Evolutionary conservation across 78 protist genomes (phyloP), one percentile per base, ranked within the genome.

Genomic region (Polysphondylium violaceum): DNA sequence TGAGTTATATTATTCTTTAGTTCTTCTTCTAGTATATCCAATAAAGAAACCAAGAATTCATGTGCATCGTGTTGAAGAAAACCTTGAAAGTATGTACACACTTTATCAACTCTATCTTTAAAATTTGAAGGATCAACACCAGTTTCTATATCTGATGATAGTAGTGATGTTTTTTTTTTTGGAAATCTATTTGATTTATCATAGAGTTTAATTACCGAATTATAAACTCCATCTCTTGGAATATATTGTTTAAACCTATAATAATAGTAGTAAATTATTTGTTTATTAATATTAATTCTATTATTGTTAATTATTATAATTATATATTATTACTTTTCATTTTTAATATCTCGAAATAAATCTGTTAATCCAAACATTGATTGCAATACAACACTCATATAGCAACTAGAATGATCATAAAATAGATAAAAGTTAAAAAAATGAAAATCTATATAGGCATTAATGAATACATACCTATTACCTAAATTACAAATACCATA

Each of bases 51-150:
- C 7, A 81, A 56, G 29, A 81, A 81, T 56, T 81, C 89, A 23
- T 81, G 89, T 3, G 89, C 36, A 81, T 81, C 89, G 19, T 81
- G 89, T 47, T 81, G 89, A 25, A n/a, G n/a, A 25, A 27, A 81
- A 17, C 89, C 89, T 81, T 53, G 65, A 31, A 81, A 81, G 4
- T 68, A 55, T 38, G 89, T 68, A 38, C 23, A 68, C 19, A 68
- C 27, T 2, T 27, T 43, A 40, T 81, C 89, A n/a, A 81, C 23
- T 4, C 14, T 8, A 5, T 47, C 47, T 56, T 81, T 81, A 23
- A 81, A 68, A 2, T 1, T 7, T n/a, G 51, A 59, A 21, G 89
- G 31, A 56, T 81, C 89, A 17, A 76, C 44, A 0, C 88, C 61
- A 35, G 12, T 35, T 47, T 53, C 43, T 65, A 64, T 53, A 41